Conservation (phyloP, 2,329 filamentous ascomycete species). For the Onygenales sp. region DNA sequence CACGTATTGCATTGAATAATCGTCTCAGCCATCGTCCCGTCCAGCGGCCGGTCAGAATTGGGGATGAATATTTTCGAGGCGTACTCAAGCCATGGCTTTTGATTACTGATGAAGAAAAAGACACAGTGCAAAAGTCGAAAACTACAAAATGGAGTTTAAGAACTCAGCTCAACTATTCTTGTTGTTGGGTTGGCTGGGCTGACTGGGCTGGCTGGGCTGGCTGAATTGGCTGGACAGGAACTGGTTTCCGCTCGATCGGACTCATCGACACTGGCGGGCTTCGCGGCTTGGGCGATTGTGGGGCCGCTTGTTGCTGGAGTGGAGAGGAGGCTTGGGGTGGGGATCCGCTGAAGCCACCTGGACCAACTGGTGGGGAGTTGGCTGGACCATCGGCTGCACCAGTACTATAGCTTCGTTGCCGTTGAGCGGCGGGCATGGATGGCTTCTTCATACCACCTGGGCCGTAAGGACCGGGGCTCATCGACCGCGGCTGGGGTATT, state of each 20-base stretch:
- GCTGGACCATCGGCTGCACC: slow-evolving; percentile 19
- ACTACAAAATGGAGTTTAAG: too few species aligned
- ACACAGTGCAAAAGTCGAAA: too few species aligned
- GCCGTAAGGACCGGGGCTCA: slow-evolving; percentile 38
- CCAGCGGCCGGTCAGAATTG: slow-evolving; percentile 2
- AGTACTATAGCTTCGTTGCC: slow-evolving; percentile 36
- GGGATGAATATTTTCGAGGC: neutral
- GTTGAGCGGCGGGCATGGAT: slow-evolving; percentile 27
- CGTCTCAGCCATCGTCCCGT: neutral
- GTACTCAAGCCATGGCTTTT: neutral
- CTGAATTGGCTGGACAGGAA: slow-evolving; percentile 42
- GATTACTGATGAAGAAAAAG: neutral
- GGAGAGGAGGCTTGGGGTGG: slow-evolving; percentile 38
- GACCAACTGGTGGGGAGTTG: neutral
- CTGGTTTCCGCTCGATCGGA: slow-evolving; percentile 45
- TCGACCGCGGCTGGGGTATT: slow-evolving; percentile 31
- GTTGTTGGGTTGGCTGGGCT: slow-evolving; percentile 39
- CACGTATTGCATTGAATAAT: neutral
- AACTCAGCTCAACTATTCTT: slow-evolving; percentile 6
- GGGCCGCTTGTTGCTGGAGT: slow-evolving; percentile 15
- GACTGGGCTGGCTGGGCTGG: slow-evolving; percentile 43
- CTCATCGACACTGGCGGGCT: slow-evolving; percentile 29
- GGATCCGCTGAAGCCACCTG: neutral
- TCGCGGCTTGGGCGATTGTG: slow-evolving; percentile 37
- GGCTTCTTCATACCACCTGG: slow-evolving; percentile 32